Conservation (phyloP, 2,329 filamentous ascomycete species). For the Cladosporium sp. region DNA sequence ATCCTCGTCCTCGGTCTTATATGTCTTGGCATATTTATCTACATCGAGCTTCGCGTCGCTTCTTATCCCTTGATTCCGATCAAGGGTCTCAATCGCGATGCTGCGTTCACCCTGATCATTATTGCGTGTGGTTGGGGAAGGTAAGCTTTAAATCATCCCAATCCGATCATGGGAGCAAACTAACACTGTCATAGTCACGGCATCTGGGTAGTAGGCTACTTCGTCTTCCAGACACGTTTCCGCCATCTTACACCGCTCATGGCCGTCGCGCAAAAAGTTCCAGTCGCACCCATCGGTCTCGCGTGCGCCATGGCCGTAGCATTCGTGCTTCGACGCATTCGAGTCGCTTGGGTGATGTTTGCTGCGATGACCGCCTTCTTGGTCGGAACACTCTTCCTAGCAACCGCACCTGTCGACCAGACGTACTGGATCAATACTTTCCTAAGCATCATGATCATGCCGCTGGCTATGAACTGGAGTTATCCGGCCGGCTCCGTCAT, state of each 20-base stretch:
- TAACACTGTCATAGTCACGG: conserved; percentile 22
- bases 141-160: not conserved
- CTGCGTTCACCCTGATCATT: conserved; percentile 29
- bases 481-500: conserved; percentile 64
- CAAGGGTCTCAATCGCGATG: conserved; percentile 29
- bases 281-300: conserved; percentile 38
- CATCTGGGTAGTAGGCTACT: conserved; percentile 33
- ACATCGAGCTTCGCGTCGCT: conserved; percentile 30
- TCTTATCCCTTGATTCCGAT: conserved; percentile 28
- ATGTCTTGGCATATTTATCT: conserved; percentile 31
- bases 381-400: conserved; percentile 42
- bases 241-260: conserved; percentile 32
- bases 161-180: not conserved
- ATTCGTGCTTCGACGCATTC: conserved; percentile 40
- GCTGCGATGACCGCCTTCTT: conserved; percentile 44
- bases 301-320: conserved; percentile 39
- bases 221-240: conserved; percentile 16
- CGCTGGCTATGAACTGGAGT: conserved; percentile 64
- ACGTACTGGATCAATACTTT: conserved; percentile 67
- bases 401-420: conserved; percentile 53
- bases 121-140: conserved; percentile 14
- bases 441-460: conserved; percentile 53
- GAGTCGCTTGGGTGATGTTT: conserved; percentile 41
- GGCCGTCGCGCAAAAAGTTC: conserved; percentile 37
- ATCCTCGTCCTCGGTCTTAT: conserved; percentile 33